Percentiles rank a stretch among this genome's conserved stretches.
These are phyloP conservation scores for Solanum arcanum DNA, from an alignment of 257 asterid genomes.

Conservation along the genomic window DNA sequence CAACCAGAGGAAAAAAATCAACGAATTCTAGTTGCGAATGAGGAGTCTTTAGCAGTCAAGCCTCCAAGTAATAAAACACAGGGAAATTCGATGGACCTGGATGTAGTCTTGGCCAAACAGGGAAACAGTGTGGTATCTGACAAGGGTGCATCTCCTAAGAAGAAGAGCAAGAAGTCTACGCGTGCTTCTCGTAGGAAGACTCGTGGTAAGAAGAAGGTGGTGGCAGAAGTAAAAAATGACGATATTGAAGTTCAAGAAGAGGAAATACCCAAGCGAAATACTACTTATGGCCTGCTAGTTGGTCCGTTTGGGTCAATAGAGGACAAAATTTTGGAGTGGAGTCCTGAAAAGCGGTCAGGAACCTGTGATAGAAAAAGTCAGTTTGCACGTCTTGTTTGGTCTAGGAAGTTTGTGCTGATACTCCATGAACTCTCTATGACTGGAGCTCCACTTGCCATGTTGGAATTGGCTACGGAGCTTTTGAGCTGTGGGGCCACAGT, in stretches of 20 bases:
- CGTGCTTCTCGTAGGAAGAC: conserved; percentile 47
- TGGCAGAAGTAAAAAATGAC: conserved; percentile 21
- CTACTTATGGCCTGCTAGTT: conserved; percentile 69
- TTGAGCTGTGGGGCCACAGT: conserved; percentile 97
- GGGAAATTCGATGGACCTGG: conserved; percentile 20
- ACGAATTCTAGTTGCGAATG: conserved; percentile 41
- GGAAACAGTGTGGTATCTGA: conserved; percentile 12
- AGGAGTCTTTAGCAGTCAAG: conserved; percentile 24
- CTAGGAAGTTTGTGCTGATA: conserved; percentile 82
- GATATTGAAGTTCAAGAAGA: conserved; percentile 45
- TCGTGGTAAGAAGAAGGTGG: conserved; percentile 30
- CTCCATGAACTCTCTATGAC: conserved; percentile 97
- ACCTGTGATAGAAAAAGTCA: conserved; percentile 93
- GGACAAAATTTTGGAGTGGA: conserved; percentile 82
- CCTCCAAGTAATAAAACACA: conserved; percentile 8
- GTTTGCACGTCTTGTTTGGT: conserved; percentile 98
- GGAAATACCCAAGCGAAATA: conserved; percentile 63
- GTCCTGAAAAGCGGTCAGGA: conserved; percentile 75
- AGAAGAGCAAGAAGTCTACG: conserved; percentile 34
- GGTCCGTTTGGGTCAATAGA: conserved; percentile 92
- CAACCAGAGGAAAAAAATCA: conserved; percentile 15
- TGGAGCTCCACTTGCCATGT: conserved; percentile 98
- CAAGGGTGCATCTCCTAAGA: conserved; percentile 24
- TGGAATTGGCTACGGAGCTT: conserved; percentile 93
- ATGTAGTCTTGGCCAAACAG: conserved; percentile 31